Evolutionary conservation across 164 flowering plant species (phyloP).

Genomic region (Umbellularia californica): DNA sequence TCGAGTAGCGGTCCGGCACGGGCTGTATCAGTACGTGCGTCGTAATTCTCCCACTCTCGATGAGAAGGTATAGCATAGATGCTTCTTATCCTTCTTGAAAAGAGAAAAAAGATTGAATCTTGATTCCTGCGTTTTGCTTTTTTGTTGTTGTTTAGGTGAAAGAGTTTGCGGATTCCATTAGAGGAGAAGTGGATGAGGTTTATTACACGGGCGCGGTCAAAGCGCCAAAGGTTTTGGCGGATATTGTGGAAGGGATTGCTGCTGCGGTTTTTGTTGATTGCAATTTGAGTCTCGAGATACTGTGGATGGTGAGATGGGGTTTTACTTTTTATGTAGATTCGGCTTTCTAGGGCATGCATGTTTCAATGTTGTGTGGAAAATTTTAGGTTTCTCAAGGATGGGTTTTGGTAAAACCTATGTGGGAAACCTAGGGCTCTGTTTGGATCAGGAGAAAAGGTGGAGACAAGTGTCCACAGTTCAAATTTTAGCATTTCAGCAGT

Average conservation of each 20-base stretch:
- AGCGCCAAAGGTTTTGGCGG: conserved; percentile 85
- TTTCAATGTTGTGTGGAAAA: no score
- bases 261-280: conserved; percentile 79
- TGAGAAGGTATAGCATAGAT: conserved; percentile 33
- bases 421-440: no score
- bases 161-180: conserved; percentile 48
- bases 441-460: no score
- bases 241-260: conserved; percentile 74
- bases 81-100: not conserved
- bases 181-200: conserved; percentile 35
- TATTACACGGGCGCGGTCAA: conserved; percentile 55
- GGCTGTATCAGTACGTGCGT: conserved; percentile 41
- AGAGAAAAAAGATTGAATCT: not conserved
- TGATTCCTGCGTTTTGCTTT: not conserved
- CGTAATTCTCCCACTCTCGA: conserved; percentile 46
- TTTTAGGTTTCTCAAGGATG: no score
- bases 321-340: no score
- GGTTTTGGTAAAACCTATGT: no score
- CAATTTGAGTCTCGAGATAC: conserved; percentile 35
- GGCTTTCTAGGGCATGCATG: no score
- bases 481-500: no score
- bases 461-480: no score
- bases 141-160: conserved; percentile 31
- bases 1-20: conserved; percentile 23
- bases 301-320: conserved; percentile 50